These are phyloP conservation scores for Umbelopsis sp. DNA, from an alignment of 371 early-diverging fungal species.

Conservation along the genomic window DNA sequence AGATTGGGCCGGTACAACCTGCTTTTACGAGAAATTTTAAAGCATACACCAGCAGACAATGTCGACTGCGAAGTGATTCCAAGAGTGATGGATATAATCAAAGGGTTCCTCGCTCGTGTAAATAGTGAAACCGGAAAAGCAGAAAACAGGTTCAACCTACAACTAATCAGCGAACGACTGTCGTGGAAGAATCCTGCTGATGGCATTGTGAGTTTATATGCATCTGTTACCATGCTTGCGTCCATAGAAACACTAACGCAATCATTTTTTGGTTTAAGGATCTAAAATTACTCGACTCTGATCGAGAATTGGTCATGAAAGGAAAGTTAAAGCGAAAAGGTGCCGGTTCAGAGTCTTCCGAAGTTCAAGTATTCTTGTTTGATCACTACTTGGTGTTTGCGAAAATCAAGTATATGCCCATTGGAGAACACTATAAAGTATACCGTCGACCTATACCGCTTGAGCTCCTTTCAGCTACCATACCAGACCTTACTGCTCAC, in stretches of 20 bases:
- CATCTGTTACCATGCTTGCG: slow-evolving; percentile 27
- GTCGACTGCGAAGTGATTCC: slow-evolving; percentile 72
- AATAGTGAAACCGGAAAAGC: slow-evolving; percentile 86
- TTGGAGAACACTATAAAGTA: slow-evolving; percentile 40
- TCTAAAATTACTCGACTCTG: slow-evolving; percentile 72
- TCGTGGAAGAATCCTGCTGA: slow-evolving; percentile 34
- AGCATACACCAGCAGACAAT: slow-evolving; percentile 77
- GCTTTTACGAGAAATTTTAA: slow-evolving; percentile 78
- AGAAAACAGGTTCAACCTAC: slow-evolving; percentile 79
- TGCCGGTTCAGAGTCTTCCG: slow-evolving; percentile 63
- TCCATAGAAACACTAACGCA: neutral
- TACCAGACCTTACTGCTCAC: slow-evolving; percentile 40
- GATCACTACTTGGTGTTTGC: slow-evolving; percentile 88
- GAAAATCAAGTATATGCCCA: slow-evolving; percentile 53
- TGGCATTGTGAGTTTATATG: slow-evolving; percentile 38
- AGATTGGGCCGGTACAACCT: slow-evolving; percentile 89
- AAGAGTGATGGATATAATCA: slow-evolving; percentile 69
- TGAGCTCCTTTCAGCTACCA: slow-evolving; percentile 59
- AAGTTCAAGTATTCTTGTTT: slow-evolving; percentile 80
- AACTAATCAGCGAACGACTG: slow-evolving; percentile 36
- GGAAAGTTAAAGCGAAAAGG: slow-evolving; percentile 77
- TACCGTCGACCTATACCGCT: slow-evolving; percentile 69
- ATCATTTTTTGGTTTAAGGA: slow-evolving; percentile 54
- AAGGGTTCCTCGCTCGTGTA: slow-evolving; percentile 72
- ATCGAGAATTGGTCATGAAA: slow-evolving; percentile 76